These are phyloP conservation scores for Anthostomella pinea DNA, from an alignment of 2,329 filamentous ascomycete genomes.

Conservation along the genomic window DNA sequence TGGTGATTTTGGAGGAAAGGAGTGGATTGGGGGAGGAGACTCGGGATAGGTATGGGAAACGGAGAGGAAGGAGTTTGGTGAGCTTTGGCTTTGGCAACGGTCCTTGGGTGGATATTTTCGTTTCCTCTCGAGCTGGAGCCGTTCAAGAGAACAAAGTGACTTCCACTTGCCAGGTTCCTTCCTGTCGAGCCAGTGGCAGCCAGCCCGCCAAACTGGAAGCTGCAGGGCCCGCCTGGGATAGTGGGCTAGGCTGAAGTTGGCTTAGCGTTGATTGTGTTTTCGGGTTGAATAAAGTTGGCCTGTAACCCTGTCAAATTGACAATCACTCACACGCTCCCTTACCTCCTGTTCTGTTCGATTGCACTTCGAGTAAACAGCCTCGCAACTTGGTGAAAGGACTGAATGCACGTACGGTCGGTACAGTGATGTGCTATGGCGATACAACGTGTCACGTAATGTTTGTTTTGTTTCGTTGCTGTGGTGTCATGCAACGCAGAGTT, in stretches of 20 bases:
- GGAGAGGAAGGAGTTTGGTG: neutral
- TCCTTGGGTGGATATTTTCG: neutral
- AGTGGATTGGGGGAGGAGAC: neutral
- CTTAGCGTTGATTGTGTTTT: too few relatives aligned
- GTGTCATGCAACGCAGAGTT: neutral
- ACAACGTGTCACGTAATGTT: too few relatives aligned
- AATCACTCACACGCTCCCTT: too few relatives aligned
- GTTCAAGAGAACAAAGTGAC: slow-evolving; percentile 4
- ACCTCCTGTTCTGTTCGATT: too few relatives aligned
- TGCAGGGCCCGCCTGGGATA: neutral
- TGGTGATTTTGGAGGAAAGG: neutral
- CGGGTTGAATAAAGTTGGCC: slow-evolving; percentile 1
- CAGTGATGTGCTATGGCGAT: too few relatives aligned
- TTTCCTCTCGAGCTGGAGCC: neutral
- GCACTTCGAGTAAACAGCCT: too few relatives aligned
- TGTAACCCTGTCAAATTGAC: slow-evolving; percentile 1
- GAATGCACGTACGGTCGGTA: too few relatives aligned
- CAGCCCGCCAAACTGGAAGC: too few relatives aligned
- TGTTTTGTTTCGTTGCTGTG: slow-evolving; percentile 13
- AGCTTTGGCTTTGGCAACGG: slow-evolving; percentile 1
- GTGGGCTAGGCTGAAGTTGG: neutral
- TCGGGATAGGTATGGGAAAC: slow-evolving; percentile 2
- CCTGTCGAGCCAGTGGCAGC: slow-evolving; percentile 5
- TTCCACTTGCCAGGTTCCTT: slow-evolving; percentile 1
- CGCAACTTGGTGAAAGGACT: too few relatives aligned